These are phyloP conservation scores for Tulasnella sp. DNA, from an alignment of 768 basidiomycete species.

Conservation along the genomic window DNA sequence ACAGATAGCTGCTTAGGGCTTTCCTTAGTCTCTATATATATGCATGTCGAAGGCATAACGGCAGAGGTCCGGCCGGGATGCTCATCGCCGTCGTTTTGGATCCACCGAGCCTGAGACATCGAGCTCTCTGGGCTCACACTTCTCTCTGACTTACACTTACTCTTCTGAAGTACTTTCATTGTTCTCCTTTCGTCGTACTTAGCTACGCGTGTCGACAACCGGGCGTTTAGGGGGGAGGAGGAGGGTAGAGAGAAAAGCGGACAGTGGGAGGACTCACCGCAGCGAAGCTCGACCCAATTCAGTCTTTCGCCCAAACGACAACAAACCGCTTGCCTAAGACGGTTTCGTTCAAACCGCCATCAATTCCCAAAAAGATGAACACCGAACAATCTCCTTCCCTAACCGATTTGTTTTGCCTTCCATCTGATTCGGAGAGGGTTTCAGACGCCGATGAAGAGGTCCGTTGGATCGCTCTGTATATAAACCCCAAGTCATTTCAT, in stretches of 20 bases:
- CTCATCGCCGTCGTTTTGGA: not conserved
- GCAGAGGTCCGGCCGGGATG: not conserved
- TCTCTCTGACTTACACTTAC: not conserved
- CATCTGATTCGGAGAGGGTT: constrained; percentile 13
- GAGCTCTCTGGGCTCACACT: not conserved
- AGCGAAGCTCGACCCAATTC: no score
- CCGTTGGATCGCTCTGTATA: not conserved
- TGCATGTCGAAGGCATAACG: not conserved
- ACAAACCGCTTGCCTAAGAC: not conserved
- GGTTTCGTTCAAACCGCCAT: not conserved
- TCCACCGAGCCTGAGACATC: not conserved
- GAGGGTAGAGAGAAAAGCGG: not conserved
- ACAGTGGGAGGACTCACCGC: not conserved
- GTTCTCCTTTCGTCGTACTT: not conserved
- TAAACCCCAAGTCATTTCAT: no score
- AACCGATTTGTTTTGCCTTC: not conserved
- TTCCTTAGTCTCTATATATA: not conserved
- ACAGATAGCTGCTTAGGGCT: not conserved
- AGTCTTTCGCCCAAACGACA: not conserved
- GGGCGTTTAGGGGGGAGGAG: not conserved
- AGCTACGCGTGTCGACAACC: not conserved
- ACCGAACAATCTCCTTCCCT: not conserved
- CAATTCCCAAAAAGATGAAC: not conserved
- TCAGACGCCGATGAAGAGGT: constrained; percentile 26
- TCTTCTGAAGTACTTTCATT: not conserved